Base-by-base conservation (phyloP, 2,329 filamentous ascomycete genomes). In the Chaetomiaceae sp. region DNA sequence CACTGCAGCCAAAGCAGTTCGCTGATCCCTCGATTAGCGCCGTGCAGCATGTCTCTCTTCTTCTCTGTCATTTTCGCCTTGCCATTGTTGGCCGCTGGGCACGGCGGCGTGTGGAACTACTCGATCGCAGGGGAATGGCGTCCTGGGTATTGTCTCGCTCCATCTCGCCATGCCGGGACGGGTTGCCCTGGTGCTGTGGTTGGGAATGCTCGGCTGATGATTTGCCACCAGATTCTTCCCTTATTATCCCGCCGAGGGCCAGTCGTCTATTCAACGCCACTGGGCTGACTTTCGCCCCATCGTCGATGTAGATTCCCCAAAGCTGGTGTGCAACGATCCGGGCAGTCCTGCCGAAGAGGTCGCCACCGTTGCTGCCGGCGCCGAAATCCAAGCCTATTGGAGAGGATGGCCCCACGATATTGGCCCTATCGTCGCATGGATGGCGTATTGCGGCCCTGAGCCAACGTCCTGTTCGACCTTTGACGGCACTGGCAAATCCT, bases 91-190 rank as follows among this genome's bases (percentile, higher is more conserved):
- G 21, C 11, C 8, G 18, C 18, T 4, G 47, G 37, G 14, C 47
- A 49, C n/a, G 47, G 47, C 18, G 47, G 47, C 18, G 29, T 49
- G 2, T 49, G 47, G 47, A 49, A 49, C n/a, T 49, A 49, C 29
- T 49, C 47, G 1, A 49, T 49, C 29, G 47, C 47, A 33, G 37
- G 37, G 8, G 47, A 49, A 2, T 49, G 47, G 47, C 47, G 38
- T 3, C 47, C 47, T 49, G 16, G n/a, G 38, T 43, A 13, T 20
- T 16, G 6, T 20, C 4, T 14, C 16, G 7, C 14, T n/a, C 7
- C 14, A 30, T 43, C 4, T 4, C 27, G 32, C 16, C 40, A 30
- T 27, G 9, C 25, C 9, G 25, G 25, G 9, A 27, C 5, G 5
- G 25, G 25, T 9, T 27, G 9, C 9, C 25, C 25, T 27, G 25